Evolutionary conservation across 1,139 yeast genomes (phyloP), one percentile per base, ranked within the genome.

Genomic region (Hyphopichia buzzinii): DNA sequence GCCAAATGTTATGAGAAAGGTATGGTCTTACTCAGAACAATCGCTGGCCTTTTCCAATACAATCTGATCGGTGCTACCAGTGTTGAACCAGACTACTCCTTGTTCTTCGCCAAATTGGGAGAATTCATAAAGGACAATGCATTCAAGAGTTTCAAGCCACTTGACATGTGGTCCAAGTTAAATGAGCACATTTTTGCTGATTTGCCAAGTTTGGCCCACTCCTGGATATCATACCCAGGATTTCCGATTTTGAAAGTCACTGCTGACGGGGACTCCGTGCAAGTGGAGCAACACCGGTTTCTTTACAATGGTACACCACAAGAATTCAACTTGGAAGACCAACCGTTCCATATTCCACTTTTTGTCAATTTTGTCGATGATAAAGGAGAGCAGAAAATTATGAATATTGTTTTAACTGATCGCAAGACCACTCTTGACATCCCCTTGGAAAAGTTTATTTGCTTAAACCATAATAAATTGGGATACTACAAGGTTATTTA

Each of bases 1-100:
- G 72, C 71, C 23, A 66, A 69, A 39, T 64, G 80, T 1, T 84
- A 84, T 49, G 79, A 78, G 36, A 83, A 81, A 54, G 92, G 90
- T 15, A 76, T 84, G 35, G 64, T 72, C 14, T 54, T 82, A 15
- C 48, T 84, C 30, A 68, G 84, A 56, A 76, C 78, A 74, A 52
- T 84, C 28, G 75, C 72, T 15, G 62, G 70, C 35, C 45, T 74
- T 28, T 60, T 77, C 41, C 73, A 71, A 21, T 51, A 52, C 21
- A 65, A 62, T 3, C 40, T 50, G 2, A 62, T 62, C 40, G 55
- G 55, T 39, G 15, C 17, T 23, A 30, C n/a, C 23, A 42, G 39
- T 10, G 38, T 40, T 2, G 43, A 43, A 5, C 54, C 54, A 25
- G 56, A 60, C 37, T 57, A 56, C 19, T 38, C 54, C 21, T 39